A percentile compares a stretch with the other conserved stretches of the same genome.
Evolutionary conservation across 371 early-diverging fungal genomes (phyloP).

Genomic region (Coemansia sp.): DNA sequence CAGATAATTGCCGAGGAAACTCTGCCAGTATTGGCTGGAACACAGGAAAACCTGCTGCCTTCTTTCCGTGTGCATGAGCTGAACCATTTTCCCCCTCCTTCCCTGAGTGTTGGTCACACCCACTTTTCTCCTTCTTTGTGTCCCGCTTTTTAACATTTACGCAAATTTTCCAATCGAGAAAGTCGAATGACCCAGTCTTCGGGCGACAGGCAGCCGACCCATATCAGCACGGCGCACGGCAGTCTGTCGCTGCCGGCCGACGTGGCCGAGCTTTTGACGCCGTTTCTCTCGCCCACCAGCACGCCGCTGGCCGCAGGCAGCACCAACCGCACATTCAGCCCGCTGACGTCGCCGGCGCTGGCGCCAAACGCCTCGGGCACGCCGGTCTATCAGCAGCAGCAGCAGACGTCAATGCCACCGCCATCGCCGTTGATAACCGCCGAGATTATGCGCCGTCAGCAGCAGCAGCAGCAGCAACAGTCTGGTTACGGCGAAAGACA

Average conservation of each 20-base stretch:
- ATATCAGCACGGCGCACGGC: constrained; percentile 9
- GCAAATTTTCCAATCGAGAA: too few relatives aligned
- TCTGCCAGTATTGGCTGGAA: too few relatives aligned
- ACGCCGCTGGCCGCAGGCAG: constrained; percentile 11
- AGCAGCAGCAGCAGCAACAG: constrained; percentile 3
- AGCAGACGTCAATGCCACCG: constrained; percentile 24
- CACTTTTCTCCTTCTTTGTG: too few relatives aligned
- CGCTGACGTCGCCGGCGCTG: constrained; percentile 39
- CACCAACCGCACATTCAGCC: constrained; percentile 18
- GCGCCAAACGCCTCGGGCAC: not conserved
- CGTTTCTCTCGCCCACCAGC: constrained; percentile 36
- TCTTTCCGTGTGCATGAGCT: too few relatives aligned
- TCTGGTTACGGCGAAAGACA: not conserved
- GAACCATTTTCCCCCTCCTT: too few relatives aligned
- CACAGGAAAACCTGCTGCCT: too few relatives aligned
- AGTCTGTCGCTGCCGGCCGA: constrained; percentile 10
- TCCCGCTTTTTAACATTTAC: too few relatives aligned
- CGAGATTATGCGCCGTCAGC: constrained; percentile 37
- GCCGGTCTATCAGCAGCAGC: not conserved
- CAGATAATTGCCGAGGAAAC: too few relatives aligned
- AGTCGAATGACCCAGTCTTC: too few relatives aligned
- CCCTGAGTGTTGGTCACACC: too few relatives aligned
- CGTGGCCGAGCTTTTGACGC: constrained; percentile 41
- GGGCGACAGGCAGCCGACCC: not conserved
- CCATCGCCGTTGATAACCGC: constrained; percentile 42